A percentile compares a stretch with the other conserved stretches of the same genome.
Conservation (phyloP, 2,329 filamentous ascomycete genomes). For the Xylaria sp. region DNA sequence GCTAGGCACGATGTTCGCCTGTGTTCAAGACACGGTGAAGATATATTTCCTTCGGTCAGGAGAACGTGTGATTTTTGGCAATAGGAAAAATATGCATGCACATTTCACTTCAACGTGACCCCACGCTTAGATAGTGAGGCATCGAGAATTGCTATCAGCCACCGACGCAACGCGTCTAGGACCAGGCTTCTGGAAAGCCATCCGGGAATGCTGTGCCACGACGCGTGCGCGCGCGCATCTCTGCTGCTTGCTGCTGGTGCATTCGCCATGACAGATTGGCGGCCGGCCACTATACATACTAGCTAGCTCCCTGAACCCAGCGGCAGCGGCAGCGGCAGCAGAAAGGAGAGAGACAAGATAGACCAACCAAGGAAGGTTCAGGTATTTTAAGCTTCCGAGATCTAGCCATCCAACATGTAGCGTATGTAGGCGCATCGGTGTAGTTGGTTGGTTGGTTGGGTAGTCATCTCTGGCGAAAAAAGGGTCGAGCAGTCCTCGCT, state of each 20-base stretch:
- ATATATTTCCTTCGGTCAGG: constrained; percentile 27
- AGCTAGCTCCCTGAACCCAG: constrained; percentile 6
- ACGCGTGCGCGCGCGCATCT: constrained; percentile 1
- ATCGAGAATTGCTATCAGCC: constrained; percentile 40
- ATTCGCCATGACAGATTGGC: constrained; percentile 39
- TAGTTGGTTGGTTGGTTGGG: constrained; percentile 10
- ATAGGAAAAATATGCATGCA: constrained; percentile 20
- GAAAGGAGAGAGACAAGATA: not conserved
- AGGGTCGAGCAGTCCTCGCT: constrained; percentile 22
- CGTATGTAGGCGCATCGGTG: constrained; percentile 24
- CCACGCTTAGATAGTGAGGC: constrained; percentile 41
- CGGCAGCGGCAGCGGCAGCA: not conserved
- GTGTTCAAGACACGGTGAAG: constrained; percentile 9
- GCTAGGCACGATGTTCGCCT: constrained; percentile 17
- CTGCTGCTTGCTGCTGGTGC: constrained; percentile 25
- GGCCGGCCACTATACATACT: constrained; percentile 8
- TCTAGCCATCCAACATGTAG: constrained; percentile 27
- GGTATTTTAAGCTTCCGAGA: constrained; percentile 38
- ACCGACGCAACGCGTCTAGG: constrained; percentile 36
- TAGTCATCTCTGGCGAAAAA: constrained; percentile 14
- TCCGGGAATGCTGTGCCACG: constrained; percentile 48
- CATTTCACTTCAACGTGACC: not conserved
- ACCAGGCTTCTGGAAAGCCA: constrained; percentile 45
- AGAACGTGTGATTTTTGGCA: constrained; percentile 8
- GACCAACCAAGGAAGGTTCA: constrained; percentile 23